Evolutionary conservation across 371 early-diverging fungal species (phyloP).

Genomic region (Amoeboaphelidium occidentale): DNA sequence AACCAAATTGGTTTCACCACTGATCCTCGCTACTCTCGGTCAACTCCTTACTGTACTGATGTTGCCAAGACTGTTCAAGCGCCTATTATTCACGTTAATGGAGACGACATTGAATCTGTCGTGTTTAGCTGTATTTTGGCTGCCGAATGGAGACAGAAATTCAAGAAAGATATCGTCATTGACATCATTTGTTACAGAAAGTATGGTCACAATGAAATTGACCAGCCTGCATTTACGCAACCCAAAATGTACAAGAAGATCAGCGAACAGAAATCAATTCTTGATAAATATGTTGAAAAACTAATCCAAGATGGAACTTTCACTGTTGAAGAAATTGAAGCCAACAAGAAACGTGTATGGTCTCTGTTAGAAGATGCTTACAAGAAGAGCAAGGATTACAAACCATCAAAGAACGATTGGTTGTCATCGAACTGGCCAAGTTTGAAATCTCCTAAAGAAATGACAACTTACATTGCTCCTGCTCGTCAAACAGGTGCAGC

Average conservation of each 20-base stretch:
- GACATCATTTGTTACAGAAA: constrained; percentile 90
- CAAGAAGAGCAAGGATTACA: constrained; percentile 60
- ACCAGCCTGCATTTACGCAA: constrained; percentile 94
- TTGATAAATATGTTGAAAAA: constrained; percentile 55
- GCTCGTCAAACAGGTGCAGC: constrained; percentile 37
- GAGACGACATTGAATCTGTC: constrained; percentile 87
- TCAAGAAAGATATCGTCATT: constrained; percentile 84
- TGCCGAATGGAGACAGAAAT: constrained; percentile 79
- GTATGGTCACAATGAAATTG: constrained; percentile 94
- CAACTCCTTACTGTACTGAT: constrained; percentile 89
- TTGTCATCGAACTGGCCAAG: not conserved
- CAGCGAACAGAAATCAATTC: constrained; percentile 47
- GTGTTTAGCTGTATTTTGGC: constrained; percentile 77
- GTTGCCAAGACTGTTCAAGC: constrained; percentile 86
- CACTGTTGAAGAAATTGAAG: constrained; percentile 48
- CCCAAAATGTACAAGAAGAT: constrained; percentile 87
- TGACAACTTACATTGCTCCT: not conserved
- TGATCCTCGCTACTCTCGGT: constrained; percentile 77
- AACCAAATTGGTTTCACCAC: constrained; percentile 98
- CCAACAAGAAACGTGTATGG: constrained; percentile 74
- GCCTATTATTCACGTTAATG: constrained; percentile 92
- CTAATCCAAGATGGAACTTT: constrained; percentile 59
- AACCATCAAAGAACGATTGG: constrained; percentile 20
- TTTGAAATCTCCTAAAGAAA: not conserved
- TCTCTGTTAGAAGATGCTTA: constrained; percentile 69